phyloP scores from a whole-genome alignment of 2,329 filamentous ascomycete genomes.

The Scleromitrula shiraiana region DNA sequence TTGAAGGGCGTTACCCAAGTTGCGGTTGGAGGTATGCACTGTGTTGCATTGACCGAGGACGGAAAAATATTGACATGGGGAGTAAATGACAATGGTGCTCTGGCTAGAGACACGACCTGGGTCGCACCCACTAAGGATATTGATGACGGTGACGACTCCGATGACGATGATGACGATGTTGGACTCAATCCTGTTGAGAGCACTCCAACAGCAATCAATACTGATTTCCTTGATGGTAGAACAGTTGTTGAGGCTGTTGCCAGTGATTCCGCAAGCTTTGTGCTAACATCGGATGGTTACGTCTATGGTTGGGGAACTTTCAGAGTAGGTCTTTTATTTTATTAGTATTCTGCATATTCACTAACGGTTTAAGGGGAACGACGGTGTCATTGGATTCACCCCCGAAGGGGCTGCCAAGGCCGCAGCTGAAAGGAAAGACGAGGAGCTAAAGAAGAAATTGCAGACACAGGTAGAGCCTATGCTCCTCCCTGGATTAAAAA shows the following conservation, averaged over 20 bases:
- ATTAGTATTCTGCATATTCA: neutral
- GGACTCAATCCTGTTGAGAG: slow-evolving; percentile 66
- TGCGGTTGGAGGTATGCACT: slow-evolving; percentile 77
- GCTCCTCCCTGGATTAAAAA: slow-evolving; percentile 49
- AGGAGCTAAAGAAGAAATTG: slow-evolving; percentile 15
- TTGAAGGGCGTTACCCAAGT: slow-evolving; percentile 64
- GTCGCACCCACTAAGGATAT: slow-evolving; percentile 49
- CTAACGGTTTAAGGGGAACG: slow-evolving; percentile 43
- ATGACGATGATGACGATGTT: slow-evolving; percentile 41
- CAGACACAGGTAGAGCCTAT: slow-evolving; percentile 31
- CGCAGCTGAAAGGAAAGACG: neutral
- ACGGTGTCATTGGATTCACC: slow-evolving; percentile 52
- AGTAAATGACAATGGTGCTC: slow-evolving; percentile 76
- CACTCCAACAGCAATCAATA: slow-evolving; percentile 43
- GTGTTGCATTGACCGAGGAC: slow-evolving; percentile 65
- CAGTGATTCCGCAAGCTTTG: slow-evolving; percentile 69
- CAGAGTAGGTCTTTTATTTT: slow-evolving; percentile 40
- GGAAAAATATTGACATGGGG: slow-evolving; percentile 82
- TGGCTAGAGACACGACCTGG: slow-evolving; percentile 40
- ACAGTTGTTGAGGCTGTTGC: slow-evolving; percentile 43
- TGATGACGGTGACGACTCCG: slow-evolving; percentile 38
- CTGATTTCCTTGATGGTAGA: neutral
- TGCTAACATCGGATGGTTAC: slow-evolving; percentile 63
- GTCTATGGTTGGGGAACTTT: slow-evolving; percentile 85
- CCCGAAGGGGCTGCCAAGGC: neutral